phyloP scores from a whole-genome alignment of 805 yeast genomes.

The Suhomyces canberraensis region DNA sequence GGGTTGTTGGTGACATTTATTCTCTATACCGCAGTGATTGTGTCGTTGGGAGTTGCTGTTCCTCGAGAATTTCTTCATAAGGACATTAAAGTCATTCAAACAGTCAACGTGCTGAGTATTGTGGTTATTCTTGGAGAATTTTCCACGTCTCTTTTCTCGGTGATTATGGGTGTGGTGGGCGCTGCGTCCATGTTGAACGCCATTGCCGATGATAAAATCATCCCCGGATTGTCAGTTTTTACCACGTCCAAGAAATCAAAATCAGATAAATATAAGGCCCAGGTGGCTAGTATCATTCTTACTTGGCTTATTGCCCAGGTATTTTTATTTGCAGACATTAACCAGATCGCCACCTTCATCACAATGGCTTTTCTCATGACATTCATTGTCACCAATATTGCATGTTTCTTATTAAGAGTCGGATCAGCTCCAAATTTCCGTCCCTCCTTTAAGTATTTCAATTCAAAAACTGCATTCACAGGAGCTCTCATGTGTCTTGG shows the following conservation, averaged over 20 bases:
- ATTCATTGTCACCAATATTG: conserved; percentile 87
- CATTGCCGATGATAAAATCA: conserved; percentile 78
- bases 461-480: conserved; percentile 70
- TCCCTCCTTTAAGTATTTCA: conserved; percentile 89
- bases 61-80: conserved; percentile 74
- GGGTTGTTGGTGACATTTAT: conserved; percentile 77
- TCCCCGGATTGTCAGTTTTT: conserved; percentile 74
- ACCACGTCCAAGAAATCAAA: conserved; percentile 38
- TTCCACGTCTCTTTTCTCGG: conserved; percentile 86
- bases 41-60: conserved; percentile 74
- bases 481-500: conserved; percentile 69
- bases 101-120: conserved; percentile 65
- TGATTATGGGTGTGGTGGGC: conserved; percentile 93
- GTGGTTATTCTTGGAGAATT: conserved; percentile 84
- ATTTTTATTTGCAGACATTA: conserved; percentile 85
- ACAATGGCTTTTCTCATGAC: conserved; percentile 98
- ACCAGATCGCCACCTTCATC: conserved; percentile 89
- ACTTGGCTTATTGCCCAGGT: conserved; percentile 84
- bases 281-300: conserved; percentile 60
- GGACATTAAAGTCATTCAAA: conserved; percentile 84
- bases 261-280: conserved; percentile 47
- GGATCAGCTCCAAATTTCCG: conserved; percentile 98
- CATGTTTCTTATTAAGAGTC: conserved; percentile 82
- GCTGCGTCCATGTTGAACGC: conserved; percentile 92
- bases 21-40: conserved; percentile 74